These are phyloP conservation scores for Cocos nucifera DNA, from an alignment of 176 grass and related monocot genomes.

Conservation along the genomic window DNA sequence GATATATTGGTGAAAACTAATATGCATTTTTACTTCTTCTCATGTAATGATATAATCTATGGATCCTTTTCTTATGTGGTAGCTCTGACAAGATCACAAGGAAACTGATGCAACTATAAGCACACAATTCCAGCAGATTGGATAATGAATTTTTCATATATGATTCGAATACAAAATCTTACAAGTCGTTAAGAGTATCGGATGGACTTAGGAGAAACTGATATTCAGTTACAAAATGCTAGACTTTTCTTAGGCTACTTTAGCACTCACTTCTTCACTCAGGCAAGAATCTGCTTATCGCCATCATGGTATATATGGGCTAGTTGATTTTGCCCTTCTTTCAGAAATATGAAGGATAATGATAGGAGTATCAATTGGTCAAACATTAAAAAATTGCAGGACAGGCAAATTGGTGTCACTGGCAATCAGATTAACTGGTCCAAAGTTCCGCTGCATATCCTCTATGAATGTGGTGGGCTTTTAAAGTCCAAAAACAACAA, in stretches of 20 bases:
- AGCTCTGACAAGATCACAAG: constrained; percentile 77
- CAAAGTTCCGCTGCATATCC: constrained; percentile 71
- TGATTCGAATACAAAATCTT: constrained; percentile 88
- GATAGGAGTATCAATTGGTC: constrained; percentile 63
- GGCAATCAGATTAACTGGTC: constrained; percentile 59
- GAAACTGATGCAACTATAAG: constrained; percentile 68
- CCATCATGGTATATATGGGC: constrained; percentile 99
- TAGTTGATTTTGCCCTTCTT: constrained; percentile 89
- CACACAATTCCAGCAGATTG: constrained; percentile 68
- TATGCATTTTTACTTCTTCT: too few species aligned
- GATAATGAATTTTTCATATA: constrained; percentile 76
- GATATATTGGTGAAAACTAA: too few species aligned
- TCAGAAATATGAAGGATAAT: constrained; percentile 79
- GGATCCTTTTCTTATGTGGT: constrained; percentile 21
- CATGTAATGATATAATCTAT: constrained; percentile 11
- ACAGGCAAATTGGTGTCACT: constrained; percentile 74
- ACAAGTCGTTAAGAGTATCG: constrained; percentile 62
- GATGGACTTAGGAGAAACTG: constrained; percentile 56
- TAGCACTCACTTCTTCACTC: constrained; percentile 90
- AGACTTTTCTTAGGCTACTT: constrained; percentile 73
- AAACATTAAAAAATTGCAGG: constrained; percentile 72
- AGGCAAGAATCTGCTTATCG: constrained; percentile 67
- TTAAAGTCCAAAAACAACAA: constrained; percentile 92
- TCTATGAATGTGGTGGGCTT: constrained; percentile 84
- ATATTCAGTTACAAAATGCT: constrained; percentile 43